Conservation (phyloP, 108 stramenopile genomes). For the Pseudonitzschia multistriata region DNA sequence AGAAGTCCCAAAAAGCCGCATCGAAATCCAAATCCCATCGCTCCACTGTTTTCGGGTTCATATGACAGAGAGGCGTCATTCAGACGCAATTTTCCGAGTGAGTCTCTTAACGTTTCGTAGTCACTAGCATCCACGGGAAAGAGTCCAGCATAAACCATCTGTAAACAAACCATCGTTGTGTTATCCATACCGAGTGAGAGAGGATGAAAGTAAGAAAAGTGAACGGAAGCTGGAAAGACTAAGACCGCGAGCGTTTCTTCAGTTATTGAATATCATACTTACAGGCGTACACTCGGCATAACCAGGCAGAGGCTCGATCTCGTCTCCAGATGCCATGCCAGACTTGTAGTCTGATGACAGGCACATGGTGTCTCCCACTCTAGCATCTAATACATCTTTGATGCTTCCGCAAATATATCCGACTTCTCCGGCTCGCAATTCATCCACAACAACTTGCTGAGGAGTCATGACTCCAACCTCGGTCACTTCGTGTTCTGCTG, state of each 20-base stretch:
- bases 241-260: neutral
- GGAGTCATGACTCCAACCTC: constrained; percentile 96
- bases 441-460: constrained; percentile 73
- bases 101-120: constrained; percentile 86
- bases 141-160: constrained; percentile 94
- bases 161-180: neutral
- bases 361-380: constrained; percentile 95
- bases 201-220: neutral
- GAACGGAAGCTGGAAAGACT: neutral
- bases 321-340: constrained; percentile 25
- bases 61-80: constrained; percentile 92
- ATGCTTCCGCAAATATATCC: constrained; percentile 94
- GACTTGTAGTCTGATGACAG: constrained; percentile 73
- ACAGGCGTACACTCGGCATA: constrained; percentile 80
- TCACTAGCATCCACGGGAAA: constrained; percentile 95
- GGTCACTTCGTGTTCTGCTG: constrained; percentile 83
- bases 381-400: constrained; percentile 91
- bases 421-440: constrained; percentile 85
- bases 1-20: constrained; percentile 97
- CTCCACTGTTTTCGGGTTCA: constrained; percentile 84
- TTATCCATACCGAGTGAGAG: neutral
- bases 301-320: constrained; percentile 71
- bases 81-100: constrained; percentile 89
- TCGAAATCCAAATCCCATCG: constrained; percentile 93
- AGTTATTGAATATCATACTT: neutral